Percentiles rank a stretch among this genome's conserved stretches.
Evolutionary conservation across 805 yeast genomes (phyloP).

Genomic region (Hyphopichia homilentoma): DNA sequence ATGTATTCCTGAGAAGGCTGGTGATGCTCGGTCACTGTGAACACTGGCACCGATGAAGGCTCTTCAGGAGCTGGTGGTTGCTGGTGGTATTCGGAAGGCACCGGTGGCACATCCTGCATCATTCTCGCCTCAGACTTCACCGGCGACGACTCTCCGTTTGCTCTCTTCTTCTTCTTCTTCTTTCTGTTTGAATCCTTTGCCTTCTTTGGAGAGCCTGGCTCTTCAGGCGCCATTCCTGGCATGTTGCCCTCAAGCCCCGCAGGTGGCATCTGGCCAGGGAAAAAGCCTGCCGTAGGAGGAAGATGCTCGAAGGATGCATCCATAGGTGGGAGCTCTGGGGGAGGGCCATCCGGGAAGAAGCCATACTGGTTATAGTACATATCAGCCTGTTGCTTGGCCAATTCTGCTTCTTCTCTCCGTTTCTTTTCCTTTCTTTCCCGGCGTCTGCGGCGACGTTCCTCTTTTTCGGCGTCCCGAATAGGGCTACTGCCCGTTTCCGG

Average conservation of each 20-base stretch:
- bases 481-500: too few relatives aligned
- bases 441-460: slow-evolving; percentile 11
- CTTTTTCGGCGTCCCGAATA: slow-evolving; percentile 8
- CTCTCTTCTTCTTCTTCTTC: slow-evolving; percentile 7
- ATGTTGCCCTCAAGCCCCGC: slow-evolving; percentile 2
- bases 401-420: slow-evolving; percentile 12
- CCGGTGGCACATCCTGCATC: background rate
- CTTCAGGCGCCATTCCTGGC: too few relatives aligned
- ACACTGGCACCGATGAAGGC: slow-evolving; percentile 4
- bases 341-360: slow-evolving; percentile 2
- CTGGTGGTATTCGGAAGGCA: slow-evolving; percentile 2
- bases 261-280: slow-evolving; percentile 1
- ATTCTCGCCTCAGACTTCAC: background rate
- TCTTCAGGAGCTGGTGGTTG: slow-evolving; percentile 10
- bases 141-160: slow-evolving; percentile 1
- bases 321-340: slow-evolving; percentile 4
- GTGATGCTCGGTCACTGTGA: too few relatives aligned
- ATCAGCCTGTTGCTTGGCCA: slow-evolving; percentile 3
- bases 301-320: background rate
- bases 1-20: too few relatives aligned
- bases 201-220: slow-evolving; percentile 1
- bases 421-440: slow-evolving; percentile 15
- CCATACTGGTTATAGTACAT: slow-evolving; percentile 1
- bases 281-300: background rate
- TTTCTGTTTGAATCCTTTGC: slow-evolving; percentile 2